A percentile compares a stretch with the other conserved stretches of the same genome.
phyloP scores from a whole-genome alignment of 345 rosid genomes.

The Aethionema arabicum region DNA sequence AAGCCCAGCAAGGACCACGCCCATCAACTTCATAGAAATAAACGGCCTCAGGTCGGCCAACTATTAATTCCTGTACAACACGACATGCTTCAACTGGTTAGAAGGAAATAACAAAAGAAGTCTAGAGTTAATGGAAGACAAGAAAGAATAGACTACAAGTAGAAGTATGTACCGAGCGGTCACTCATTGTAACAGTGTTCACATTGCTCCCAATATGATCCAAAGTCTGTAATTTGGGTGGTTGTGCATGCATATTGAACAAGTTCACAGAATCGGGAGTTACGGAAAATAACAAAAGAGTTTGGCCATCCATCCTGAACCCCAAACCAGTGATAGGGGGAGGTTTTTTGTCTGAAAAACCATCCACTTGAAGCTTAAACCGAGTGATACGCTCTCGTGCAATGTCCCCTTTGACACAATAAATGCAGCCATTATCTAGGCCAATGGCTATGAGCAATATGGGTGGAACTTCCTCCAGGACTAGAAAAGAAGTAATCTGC shows the following conservation, averaged over 20 bases:
- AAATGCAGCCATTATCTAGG: slow-evolving; percentile 74
- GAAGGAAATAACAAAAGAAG: slow-evolving; percentile 11
- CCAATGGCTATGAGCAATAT: slow-evolving; percentile 90
- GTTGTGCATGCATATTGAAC: slow-evolving; percentile 74
- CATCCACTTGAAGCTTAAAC: slow-evolving; percentile 78
- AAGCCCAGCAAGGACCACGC: slow-evolving; percentile 99
- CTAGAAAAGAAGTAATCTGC: slow-evolving; percentile 92
- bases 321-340: slow-evolving; percentile 73
- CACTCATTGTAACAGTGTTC: slow-evolving; percentile 86
- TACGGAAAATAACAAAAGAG: slow-evolving; percentile 80
- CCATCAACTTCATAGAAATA: slow-evolving; percentile 97
- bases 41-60: slow-evolving; percentile 96
- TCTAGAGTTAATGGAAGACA: slow-evolving; percentile 3
- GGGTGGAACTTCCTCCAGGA: slow-evolving; percentile 94
- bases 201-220: slow-evolving; percentile 80
- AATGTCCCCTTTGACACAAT: slow-evolving; percentile 95
- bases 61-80: slow-evolving; percentile 71
- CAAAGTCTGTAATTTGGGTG: slow-evolving; percentile 66
- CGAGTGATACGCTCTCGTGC: slow-evolving; percentile 91
- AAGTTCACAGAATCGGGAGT: slow-evolving; percentile 73
- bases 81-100: slow-evolving; percentile 13
- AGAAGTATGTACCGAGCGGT: slow-evolving; percentile 60
- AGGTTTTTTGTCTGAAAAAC: slow-evolving; percentile 40
- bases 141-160: background rate
- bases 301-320: slow-evolving; percentile 84